Evolutionary conservation across 345 rosid genomes (phyloP), one percentile per base, ranked within the genome.

Genomic region (Syzygium jambos): DNA sequence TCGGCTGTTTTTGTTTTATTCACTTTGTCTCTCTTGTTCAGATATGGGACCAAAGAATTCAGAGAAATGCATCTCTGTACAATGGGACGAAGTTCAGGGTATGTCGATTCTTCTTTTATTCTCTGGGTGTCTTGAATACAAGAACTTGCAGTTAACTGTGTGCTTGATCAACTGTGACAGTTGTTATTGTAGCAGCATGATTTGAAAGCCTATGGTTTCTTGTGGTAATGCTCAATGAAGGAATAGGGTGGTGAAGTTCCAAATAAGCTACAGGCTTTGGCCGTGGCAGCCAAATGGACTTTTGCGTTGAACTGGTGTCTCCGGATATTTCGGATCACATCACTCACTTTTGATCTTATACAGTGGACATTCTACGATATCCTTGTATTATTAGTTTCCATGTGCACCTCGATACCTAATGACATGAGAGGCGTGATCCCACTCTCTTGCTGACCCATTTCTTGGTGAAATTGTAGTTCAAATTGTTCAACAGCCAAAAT

Each of bases 41-140:
- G 96, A 93, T 93, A 90, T 96, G 98, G 97, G 93, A 94, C 68
- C 93, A 91, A 78, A 93, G 98, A 92, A 86, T 91, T 87, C 90
- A 90, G 86, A 90, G 88, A 84, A 95, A 93, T 87, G 80, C 92
- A 88, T 95, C 97, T 53, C 88, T 96, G 90, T 96, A 84, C 90
- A 97, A 93, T 91, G 98, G 98, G 87, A 93, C 89, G 88, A 97
- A 96, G 90, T 97, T 97, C 93, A 92, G 98, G 94, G 98, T 94
- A 94, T 83, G 92, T 56, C 22, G 25, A 59, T 85, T 14, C 41
- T 78, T 46, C 7, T 55, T 53, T 85, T 29, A 4, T 55, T 23
- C 29, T 43, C 27, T 43, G 55, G 73, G 27, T 54, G 19, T 30
- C 51, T 19, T 41, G 54, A 53, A 22, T n/a, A 30, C 29, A 80